Base-by-base conservation (phyloP, 148 eudicot genomes). In the Fagopyrum homotropicum region DNA sequence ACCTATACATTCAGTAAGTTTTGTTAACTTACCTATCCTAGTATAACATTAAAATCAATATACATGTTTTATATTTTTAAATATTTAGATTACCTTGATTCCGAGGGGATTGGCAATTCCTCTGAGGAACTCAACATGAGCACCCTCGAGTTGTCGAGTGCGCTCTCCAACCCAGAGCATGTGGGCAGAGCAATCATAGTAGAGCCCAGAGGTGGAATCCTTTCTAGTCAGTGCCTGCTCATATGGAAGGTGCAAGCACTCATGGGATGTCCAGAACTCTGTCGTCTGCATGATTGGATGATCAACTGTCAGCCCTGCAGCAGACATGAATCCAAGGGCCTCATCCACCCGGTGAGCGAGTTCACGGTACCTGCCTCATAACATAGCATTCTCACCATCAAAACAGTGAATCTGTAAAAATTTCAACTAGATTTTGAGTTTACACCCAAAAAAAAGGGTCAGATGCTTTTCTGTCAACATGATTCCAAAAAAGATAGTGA, bases 71-170 rank as follows among this genome's bases (percentile, higher is more conserved):
- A 51, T 0, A 1, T 51, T 26, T 7, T 9, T 3, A 22, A 22
- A 22, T 29, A 40, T 72, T 12, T 74, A 14, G n/a, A 30, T 19
- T 80, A 93, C 98, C 98, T 93, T 93, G 76, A 93, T 89, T 72
- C 98, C 98, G 74, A 93, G 92, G 92, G 98, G 98, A 76, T 93
- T 93, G 10, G 97, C 97, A 69, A 93, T 85, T 76, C 98, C 98
- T 84, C 93, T 85, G 7, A 93, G 81, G 81, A 93, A 93, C 75
- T 93, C 98, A 73, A 91, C 89, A 79, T 93, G 98, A 75, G 98
- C 98, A 22, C 98, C 98, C 79, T 93, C 98, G 80, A 93, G 82
- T 77, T 93, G 98, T 76, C 98, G 82, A 16, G 98, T 93, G 60
- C 98, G 90, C 77, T 93, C 98, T 68, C 98, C 98, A 72, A 80